phyloP scores from a whole-genome alignment of 768 basidiomycete genomes.

The Trametes cinnabarina region DNA sequence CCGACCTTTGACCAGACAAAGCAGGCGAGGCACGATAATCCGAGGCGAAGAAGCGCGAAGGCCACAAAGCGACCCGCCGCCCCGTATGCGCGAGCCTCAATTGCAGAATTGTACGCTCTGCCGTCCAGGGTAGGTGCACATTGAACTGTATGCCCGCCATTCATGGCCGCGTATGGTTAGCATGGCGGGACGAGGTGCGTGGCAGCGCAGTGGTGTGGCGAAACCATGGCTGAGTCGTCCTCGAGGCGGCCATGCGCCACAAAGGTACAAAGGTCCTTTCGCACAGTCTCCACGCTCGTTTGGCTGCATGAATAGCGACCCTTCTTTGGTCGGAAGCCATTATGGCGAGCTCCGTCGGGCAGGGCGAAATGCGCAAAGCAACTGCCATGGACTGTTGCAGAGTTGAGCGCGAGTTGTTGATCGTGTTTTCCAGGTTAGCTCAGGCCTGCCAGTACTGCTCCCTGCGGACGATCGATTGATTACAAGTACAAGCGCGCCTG shows the following conservation, averaged over 20 bases:
- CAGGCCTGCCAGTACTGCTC: no score
- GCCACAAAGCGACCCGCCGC: slow-evolving; percentile 7
- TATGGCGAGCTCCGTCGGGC: no score
- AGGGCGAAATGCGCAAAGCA: no score
- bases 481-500: no score
- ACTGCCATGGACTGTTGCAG: no score
- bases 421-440: no score
- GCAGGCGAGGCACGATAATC: slow-evolving; percentile 1
- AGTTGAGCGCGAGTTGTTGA: no score
- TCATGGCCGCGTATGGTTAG: not conserved
- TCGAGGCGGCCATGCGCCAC: not conserved
- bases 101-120: not conserved
- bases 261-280: not conserved
- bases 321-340: no score
- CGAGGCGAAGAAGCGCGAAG: not conserved
- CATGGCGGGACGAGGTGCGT: not conserved
- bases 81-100: not conserved
- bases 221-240: not conserved
- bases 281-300: no score
- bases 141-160: not conserved
- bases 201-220: not conserved
- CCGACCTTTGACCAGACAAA: slow-evolving; percentile 7
- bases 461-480: no score
- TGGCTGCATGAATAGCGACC: no score
- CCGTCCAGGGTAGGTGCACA: not conserved